phyloP scores from a whole-genome alignment of 805 yeast species.

The Cyberlindnera xishuangbannaensis region DNA sequence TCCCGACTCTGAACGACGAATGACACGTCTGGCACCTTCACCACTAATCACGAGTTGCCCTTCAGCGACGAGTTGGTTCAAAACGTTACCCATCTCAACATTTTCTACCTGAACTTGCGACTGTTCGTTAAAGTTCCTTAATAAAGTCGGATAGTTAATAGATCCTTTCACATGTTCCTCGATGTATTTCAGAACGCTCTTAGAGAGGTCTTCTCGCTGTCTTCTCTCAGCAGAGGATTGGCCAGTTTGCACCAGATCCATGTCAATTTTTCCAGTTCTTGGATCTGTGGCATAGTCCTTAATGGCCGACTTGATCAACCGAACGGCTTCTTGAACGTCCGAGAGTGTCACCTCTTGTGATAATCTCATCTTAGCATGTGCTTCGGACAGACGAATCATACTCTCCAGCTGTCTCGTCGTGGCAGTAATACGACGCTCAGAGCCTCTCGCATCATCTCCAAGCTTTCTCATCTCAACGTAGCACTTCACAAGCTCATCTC shows the following conservation, averaged over 20 bases:
- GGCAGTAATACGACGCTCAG: conserved; percentile 92
- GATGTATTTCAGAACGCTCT: conserved; percentile 51
- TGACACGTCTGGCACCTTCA: conserved; percentile 62
- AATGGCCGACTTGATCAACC: conserved; percentile 88
- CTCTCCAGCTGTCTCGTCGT: conserved; percentile 96
- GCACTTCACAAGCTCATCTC: conserved; percentile 74
- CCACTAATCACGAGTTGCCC: conserved; percentile 65
- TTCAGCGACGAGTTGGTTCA: conserved; percentile 65
- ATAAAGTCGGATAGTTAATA: conserved; percentile 54
- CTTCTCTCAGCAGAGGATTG: conserved; percentile 83
- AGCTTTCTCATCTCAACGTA: conserved; percentile 92
- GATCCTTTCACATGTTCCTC: conserved; percentile 40
- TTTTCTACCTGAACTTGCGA: conserved; percentile 62
- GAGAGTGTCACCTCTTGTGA: conserved; percentile 60
- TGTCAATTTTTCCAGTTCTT: conserved; percentile 90
- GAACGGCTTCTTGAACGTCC: conserved; percentile 91
- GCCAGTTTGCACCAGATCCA: conserved; percentile 96
- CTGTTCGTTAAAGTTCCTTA: conserved; percentile 59
- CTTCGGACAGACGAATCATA: conserved; percentile 91
- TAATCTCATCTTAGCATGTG: conserved; percentile 95
- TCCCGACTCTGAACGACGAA: conserved; percentile 22
- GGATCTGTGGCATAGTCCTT: conserved; percentile 99
- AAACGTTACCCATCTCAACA: conserved; percentile 59
- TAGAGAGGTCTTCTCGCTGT: conserved; percentile 64
- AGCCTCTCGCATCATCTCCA: conserved; percentile 84